Evolutionary conservation across 805 yeast genomes (phyloP), one percentile per base, ranked within the genome.

Genomic region (Metschnikowia vanudenii): DNA sequence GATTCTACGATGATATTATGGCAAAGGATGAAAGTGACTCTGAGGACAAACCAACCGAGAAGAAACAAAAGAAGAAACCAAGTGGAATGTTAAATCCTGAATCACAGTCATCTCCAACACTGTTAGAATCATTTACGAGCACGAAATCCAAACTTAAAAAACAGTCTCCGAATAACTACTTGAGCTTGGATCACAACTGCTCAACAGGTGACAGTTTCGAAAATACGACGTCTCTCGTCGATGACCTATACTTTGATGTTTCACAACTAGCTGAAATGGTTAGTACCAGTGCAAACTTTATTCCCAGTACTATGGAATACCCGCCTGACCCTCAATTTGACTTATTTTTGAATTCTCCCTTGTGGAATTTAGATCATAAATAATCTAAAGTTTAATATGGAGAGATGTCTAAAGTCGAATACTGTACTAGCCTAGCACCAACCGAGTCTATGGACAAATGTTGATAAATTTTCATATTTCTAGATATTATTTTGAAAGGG

Each of bases 201-300:
- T 22, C 8, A 8, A 22, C 19, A 3, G 39, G 6, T 17, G 26
- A n/a, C 3, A 36, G 37, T 30, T 20, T 26, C 14, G 37, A 28
- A 9, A 28, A 13, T 19, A n/a, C n/a, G n/a, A 4, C 13, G 2
- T 38, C 39, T 7, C 31, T 39, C n/a, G 43, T 39, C 19, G 43
- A 44, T 38, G 47, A 53, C 24, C 46, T 53, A 12, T 41, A 46
- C 37, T 52, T 54, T 28, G 57, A 54, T 39, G 52, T 54, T 17
- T 51, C 55, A 3, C 52, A 50, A 38, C 29, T 54, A 14, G 57
- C 57, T 7, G 57, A 54, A 22, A 36, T 54, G 54, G 50, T 54
- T 30, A 53, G 36, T 37, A 40, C 45, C 32, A 53, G 48, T 19
- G 43, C 52, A 18, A 54, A 50, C 22, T 49, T 48, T 30, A 46